These are phyloP conservation scores for Hypsizygus marmoreus DNA, from an alignment of 768 basidiomycete species.

Conservation along the genomic window DNA sequence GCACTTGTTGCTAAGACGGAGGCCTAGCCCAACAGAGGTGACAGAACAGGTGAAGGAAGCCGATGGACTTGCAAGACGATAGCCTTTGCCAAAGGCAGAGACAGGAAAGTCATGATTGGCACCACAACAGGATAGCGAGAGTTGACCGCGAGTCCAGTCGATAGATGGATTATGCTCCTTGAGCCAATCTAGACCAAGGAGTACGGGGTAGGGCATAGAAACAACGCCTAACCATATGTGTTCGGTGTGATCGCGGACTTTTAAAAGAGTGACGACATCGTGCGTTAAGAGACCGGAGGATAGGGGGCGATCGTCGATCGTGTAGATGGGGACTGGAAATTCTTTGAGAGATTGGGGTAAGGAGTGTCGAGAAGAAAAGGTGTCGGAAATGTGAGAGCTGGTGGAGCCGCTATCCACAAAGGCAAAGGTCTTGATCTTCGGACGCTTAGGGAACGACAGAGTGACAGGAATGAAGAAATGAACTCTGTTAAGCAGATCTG, in stretches of 20 bases:
- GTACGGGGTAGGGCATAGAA: conserved; percentile 33
- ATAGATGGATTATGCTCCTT: conserved; percentile 33
- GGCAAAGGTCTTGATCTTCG: conserved; percentile 33
- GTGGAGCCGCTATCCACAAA: conserved; percentile 41
- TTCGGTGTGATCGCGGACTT: conserved; percentile 31
- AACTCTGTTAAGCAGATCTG: conserved; percentile 10
- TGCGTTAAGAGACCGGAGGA: conserved; percentile 41
- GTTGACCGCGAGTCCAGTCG: conserved; percentile 28
- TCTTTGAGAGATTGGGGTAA: conserved; percentile 30
- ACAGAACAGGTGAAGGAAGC: conserved; percentile 15
- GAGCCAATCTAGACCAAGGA: conserved; percentile 41
- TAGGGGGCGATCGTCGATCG: conserved; percentile 39
- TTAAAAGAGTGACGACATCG: conserved; percentile 32
- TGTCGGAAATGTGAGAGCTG: conserved; percentile 36
- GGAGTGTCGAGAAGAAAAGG: conserved; percentile 32
- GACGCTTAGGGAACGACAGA: conserved; percentile 31
- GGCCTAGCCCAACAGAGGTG: conserved; percentile 28
- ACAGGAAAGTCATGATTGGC: conserved; percentile 19
- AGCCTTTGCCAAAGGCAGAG: conserved; percentile 23
- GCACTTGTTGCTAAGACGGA: conserved; percentile 22
- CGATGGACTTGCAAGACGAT: conserved; percentile 20
- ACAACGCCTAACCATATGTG: conserved; percentile 30
- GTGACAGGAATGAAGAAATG: conserved; percentile 32
- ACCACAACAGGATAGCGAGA: conserved; percentile 28
- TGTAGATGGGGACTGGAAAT: conserved; percentile 34